Conservation (phyloP, 306 rosid species). For the Ormosia emarginata region DNA sequence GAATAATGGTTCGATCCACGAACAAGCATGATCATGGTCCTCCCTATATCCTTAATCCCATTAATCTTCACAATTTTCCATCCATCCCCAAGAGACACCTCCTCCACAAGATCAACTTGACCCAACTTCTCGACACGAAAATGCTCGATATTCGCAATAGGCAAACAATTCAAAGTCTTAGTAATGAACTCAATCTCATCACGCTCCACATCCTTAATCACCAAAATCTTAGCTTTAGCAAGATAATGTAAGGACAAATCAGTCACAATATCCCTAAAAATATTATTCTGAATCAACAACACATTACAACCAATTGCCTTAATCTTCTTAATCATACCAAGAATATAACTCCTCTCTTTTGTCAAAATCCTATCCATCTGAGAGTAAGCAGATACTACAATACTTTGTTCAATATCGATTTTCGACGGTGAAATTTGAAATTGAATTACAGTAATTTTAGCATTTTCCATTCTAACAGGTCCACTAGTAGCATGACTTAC, state of each 20-base stretch:
- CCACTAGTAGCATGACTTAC: conserved; percentile 93
- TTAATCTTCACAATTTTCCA: conserved; percentile 75
- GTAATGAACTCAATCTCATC: conserved; percentile 97
- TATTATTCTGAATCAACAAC: conserved; percentile 90
- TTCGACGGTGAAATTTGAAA: conserved; percentile 95
- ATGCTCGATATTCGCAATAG: conserved; percentile 66
- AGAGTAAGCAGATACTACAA: conserved; percentile 83
- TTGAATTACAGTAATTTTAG: conserved; percentile 90
- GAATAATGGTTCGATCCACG: conserved; percentile 67
- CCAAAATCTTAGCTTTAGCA: conserved; percentile 91
- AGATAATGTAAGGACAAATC: conserved; percentile 87
- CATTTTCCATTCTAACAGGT: conserved; percentile 82
- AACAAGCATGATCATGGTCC: conserved; percentile 79
- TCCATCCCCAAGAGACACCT: conserved; percentile 82
- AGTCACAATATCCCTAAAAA: conserved; percentile 87
- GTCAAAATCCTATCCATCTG: conserved; percentile 96
- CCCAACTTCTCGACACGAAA: conserved; percentile 67
- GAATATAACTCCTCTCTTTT: conserved; percentile 85
- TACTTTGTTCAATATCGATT: conserved; percentile 92
- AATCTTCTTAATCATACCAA: conserved; percentile 94
- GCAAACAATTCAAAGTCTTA: conserved; percentile 76
- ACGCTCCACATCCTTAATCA: conserved; percentile 90
- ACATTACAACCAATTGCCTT: conserved; percentile 83
- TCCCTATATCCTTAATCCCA: conserved; percentile 91
- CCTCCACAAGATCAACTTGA: conserved; percentile 50